Evolutionary conservation across 352 stramenopile genomes (phyloP), one percentile per base, ranked within the genome.

Genomic region (Globisporangium irregulare): DNA sequence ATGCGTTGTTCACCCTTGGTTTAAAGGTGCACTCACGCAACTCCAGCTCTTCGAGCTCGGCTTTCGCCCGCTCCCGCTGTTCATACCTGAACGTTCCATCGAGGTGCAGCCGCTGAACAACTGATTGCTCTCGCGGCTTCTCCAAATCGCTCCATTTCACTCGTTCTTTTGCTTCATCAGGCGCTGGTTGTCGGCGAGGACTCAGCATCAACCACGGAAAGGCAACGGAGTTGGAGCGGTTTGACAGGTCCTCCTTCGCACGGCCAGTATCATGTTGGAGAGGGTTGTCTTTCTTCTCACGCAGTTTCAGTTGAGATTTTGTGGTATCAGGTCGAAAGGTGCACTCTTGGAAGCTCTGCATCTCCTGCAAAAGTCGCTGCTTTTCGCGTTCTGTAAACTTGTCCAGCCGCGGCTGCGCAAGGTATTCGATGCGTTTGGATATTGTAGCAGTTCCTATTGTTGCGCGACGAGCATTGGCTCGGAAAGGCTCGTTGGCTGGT

Each of bases 191-290:
- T 54, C 79, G 70, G 4, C 80, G 74, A 53, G 82, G 84, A 56
- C 84, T 92, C 6, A 89, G 63, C 24, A 76, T 85, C 7, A 92
- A 61, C 84, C 84, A 91, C 14, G 82, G 77, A 24, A 90, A 91
- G 5, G 76, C 69, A 32, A 53, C 24, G 12, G 61, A 51, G 7
- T 36, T 25, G 15, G 24, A 34, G 18, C 9, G 18, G 4, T 2
- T 8, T 29, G 29, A 14, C 27, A 7, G 29, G 32, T 25, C 12
- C 7, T 36, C 59, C 55, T 57, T 66, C n/a, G 38, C 24, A 34
- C 15, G 9, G 36, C 54, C 12, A n/a, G 4, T 54, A 34, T 41
- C 50, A n/a, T 38, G 9, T 1, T 15, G 22, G 34, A 25, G 8
- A 7, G 36, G 22, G 9, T 4, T 32, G 43, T 27, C 41, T 10